Evolutionary conservation across 1,284 basidiomycete species (phyloP), one percentile per base, ranked within the genome.

Genomic region (Phylloboletellus chloephorus): DNA sequence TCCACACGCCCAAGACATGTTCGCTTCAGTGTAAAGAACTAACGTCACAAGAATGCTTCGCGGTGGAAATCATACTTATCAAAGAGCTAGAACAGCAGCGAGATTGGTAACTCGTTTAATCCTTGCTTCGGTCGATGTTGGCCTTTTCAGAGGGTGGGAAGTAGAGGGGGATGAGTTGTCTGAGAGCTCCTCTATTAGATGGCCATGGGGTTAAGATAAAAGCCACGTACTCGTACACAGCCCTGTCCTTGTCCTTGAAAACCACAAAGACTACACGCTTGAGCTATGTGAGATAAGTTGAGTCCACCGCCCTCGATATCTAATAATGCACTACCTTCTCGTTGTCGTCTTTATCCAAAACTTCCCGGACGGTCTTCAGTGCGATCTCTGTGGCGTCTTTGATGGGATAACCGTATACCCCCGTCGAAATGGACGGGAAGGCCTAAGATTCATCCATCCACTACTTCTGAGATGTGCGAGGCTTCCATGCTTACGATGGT

Each of bases 361-460:
- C 79, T 26, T 68, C 60, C 35, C 85, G 68, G 10, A 74, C 74
- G 19, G 73, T 68, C 20, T 72, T 65, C 38, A 90, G 61, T 1
- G 88, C 88, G 33, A 89, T 71, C 19, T 73, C 70, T 0, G 87
- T 81, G 0, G 88, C 88, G 48, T 77, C 77, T 32, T 65, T 60
- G 28, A 88, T 76, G 1, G 88, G 88, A 61, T 88, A 91, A 0
- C 81, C 75, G 49, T 88, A 91, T 19, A 88, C 66, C 0, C 88
- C 88, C 0, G 88, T 89, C 4, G 85, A 88, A 41, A 91, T 78
- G 1, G 79, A 83, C 8, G 82, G 82, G 50, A 91, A 89, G 2
- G 86, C 87, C 84, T 88, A 42, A 16, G 25, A 16, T 31, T 17
- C 39, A 37, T 42, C 21, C 21, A 30, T 5, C 37, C 16, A 37